These are phyloP conservation scores for Myxozyma kluyveri DNA, from an alignment of 805 yeast genomes.

Conservation along the genomic window DNA sequence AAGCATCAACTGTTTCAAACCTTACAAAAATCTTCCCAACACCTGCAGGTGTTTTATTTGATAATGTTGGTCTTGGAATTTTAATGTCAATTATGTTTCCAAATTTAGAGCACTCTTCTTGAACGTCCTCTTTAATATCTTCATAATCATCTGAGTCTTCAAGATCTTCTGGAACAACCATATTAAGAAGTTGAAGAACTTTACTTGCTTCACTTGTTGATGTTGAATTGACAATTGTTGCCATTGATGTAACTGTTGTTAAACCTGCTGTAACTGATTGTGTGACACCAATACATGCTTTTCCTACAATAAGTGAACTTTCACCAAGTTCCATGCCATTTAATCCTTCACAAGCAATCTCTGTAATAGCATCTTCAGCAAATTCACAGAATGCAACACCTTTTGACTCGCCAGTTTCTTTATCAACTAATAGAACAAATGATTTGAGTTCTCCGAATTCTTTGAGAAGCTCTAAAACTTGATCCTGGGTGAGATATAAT, in stretches of 20 bases:
- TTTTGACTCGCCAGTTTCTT: constrained; percentile 49
- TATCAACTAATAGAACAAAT: constrained; percentile 44
- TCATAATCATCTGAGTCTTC: constrained; percentile 48
- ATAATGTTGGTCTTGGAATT: constrained; percentile 56
- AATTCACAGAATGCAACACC: constrained; percentile 61
- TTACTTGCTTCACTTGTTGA: constrained; percentile 36
- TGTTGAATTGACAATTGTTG: constrained; percentile 36
- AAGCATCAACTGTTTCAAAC: constrained; percentile 52
- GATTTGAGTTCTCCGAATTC: constrained; percentile 44
- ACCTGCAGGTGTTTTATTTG: constrained; percentile 51
- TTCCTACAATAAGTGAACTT: constrained; percentile 39
- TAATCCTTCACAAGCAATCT: constrained; percentile 39
- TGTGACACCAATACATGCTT: constrained; percentile 42
- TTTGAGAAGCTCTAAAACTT: constrained; percentile 44
- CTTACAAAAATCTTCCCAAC: constrained; percentile 72
- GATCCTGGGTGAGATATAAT: constrained; percentile 43
- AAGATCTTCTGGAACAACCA: constrained; percentile 63
- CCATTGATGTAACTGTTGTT: constrained; percentile 31
- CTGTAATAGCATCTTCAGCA: constrained; percentile 31
- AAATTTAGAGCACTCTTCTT: constrained; percentile 47
- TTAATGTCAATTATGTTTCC: constrained; percentile 55
- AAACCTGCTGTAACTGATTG: constrained; percentile 20
- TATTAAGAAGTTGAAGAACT: constrained; percentile 65
- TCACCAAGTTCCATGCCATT: constrained; percentile 42
- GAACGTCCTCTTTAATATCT: constrained; percentile 54